Evolutionary conservation across 176 grass and related monocot species (phyloP).

Genomic region (Carex myosuroides): DNA sequence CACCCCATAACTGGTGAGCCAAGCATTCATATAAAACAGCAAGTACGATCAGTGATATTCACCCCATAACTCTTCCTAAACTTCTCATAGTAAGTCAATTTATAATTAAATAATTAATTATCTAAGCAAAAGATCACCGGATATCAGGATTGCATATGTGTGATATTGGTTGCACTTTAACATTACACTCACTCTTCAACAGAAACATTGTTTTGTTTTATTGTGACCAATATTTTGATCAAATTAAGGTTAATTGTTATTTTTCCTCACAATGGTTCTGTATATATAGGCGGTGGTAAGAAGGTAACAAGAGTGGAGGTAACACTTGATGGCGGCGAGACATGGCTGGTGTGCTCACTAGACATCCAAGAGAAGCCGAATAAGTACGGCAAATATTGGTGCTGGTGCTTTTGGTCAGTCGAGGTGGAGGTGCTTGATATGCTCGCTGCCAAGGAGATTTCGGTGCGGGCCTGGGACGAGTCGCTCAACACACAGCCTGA

Average conservation of each 20-base stretch:
- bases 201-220: not conserved
- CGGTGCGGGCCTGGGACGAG: slow-evolving; percentile 89
- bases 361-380: slow-evolving; percentile 77
- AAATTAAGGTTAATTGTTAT: not conserved
- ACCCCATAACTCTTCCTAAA: too few species aligned
- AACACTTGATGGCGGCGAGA: slow-evolving; percentile 83
- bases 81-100: not conserved
- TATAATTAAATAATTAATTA: not conserved
- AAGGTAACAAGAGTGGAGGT: slow-evolving; percentile 90
- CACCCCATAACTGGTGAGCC: too few species aligned
- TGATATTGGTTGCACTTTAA: not conserved
- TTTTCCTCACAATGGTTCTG: not conserved
- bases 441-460: slow-evolving; percentile 83
- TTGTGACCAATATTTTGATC: not conserved
- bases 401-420: slow-evolving; percentile 97
- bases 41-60: too few species aligned
- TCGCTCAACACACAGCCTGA: slow-evolving; percentile 81
- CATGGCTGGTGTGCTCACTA: slow-evolving; percentile 62
- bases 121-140: not conserved
- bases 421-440: slow-evolving; percentile 77
- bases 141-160: not conserved
- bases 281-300: slow-evolving; percentile 52
- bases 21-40: too few species aligned
- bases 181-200: not conserved
- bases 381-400: slow-evolving; percentile 92